Base-by-base conservation (phyloP, 2,329 filamentous ascomycete genomes). In the Phyllosticta citrichinensis region DNA sequence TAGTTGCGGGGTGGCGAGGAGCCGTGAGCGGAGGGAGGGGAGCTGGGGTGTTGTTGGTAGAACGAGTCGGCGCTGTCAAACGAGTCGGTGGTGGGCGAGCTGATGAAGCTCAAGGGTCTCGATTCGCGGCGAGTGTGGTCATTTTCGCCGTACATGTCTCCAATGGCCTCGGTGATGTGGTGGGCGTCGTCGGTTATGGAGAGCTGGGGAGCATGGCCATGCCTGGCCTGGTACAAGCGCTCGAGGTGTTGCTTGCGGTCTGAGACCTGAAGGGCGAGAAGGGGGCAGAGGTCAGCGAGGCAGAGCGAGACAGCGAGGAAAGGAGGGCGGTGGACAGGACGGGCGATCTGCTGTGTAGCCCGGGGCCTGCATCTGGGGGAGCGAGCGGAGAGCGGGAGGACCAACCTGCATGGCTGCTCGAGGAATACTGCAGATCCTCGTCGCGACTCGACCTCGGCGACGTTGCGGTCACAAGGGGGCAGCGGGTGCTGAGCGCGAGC, bases 111-210 rank as follows among this genome's bases (percentile, higher is more conserved):
- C 68, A 92, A 75, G 40, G 89, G 89, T 54, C 88, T 84, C 51
- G 80, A 83, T 66, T 84, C 81, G 68, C 79, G 77, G 66, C 75
- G 79, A 64, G 71, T 75, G 67, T 81, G 76, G 68, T 89, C 83
- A 66, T 86, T 83, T 70, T 90, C 87, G 69, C 88, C 89, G 75
- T 97, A 96, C 75, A 96, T 83, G 68, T 91, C 91, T 58, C 90
- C 90, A 74, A 96, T 96, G 63, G 91, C 88, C 74, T 96, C 92
- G 61, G 91, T 96, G 72, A 96, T 90, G 83, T 96, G 92, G 76
- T 96, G 91, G 76, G 83, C 91, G 63, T 92, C 88, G 76, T 96
- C 91, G 74, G 89, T 94, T 73, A 96, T 87, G 67, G 83, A 86
- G 64, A 86, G 77, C 67, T 85, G 81, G 64, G 83, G 79, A 66